Conservation (phyloP, 306 rosid species). For the Mimosa pudica region DNA sequence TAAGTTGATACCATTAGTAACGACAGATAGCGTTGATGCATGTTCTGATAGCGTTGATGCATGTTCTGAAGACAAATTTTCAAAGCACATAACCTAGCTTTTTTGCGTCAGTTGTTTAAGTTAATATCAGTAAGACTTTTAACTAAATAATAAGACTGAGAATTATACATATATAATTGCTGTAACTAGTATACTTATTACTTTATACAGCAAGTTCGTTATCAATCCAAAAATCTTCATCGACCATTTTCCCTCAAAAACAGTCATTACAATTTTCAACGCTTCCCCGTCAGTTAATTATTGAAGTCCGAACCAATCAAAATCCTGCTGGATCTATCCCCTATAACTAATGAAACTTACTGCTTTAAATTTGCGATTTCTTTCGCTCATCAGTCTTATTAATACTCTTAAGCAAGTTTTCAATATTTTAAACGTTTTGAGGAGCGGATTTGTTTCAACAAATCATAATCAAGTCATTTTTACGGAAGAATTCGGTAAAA, state of each 20-base stretch:
- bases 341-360: not conserved
- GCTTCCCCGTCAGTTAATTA: not conserved
- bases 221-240: not conserved
- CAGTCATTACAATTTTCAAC: not conserved
- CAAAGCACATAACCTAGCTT: not conserved
- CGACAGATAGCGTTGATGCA: no score
- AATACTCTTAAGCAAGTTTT: not conserved
- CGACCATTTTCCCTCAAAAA: slow-evolving; percentile 1
- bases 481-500: not conserved
- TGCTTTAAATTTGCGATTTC: not conserved
- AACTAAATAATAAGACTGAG: not conserved
- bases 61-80: not conserved
- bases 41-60: no score
- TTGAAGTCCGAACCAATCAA: not conserved
- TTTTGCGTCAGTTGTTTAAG: slow-evolving; percentile 2
- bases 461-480: not conserved
- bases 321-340: not conserved
- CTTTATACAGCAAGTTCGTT: not conserved
- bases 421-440: not conserved
- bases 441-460: not conserved
- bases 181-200: not conserved
- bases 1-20: not conserved
- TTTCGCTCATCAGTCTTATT: not conserved
- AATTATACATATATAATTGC: not conserved
- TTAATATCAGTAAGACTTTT: not conserved